Percentiles rank a stretch among this genome's conserved stretches.
These are phyloP conservation scores for Microbotryum saponariae DNA, from an alignment of 1,284 basidiomycete genomes.

Conservation along the genomic window DNA sequence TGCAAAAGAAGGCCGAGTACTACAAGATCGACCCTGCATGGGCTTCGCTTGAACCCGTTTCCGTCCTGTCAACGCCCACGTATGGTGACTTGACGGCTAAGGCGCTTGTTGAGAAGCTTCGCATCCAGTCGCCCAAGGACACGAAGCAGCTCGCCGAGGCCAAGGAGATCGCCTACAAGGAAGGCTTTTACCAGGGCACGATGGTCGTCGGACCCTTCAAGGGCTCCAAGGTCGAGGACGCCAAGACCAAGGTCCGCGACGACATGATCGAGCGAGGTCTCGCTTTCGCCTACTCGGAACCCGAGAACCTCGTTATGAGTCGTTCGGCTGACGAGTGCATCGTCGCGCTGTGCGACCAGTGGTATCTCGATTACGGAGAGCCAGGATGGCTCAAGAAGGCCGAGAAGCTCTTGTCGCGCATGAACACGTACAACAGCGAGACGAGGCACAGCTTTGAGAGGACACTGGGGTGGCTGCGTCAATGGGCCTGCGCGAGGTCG, in stretches of 20 bases:
- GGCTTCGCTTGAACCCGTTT: conserved; percentile 75
- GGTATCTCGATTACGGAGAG: conserved; percentile 99
- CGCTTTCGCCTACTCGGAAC: conserved; percentile 90
- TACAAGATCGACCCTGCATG: conserved; percentile 91
- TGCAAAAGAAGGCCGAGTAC: conserved; percentile 94
- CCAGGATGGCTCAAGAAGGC: conserved; percentile 74
- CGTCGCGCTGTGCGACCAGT: conserved; percentile 96
- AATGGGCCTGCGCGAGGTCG: conserved; percentile 97
- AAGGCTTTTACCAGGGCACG: conserved; percentile 89
- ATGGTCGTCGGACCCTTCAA: conserved; percentile 87
- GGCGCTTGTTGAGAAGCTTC: conserved; percentile 77
- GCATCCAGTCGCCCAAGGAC: conserved; percentile 95
- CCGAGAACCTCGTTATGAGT: conserved; percentile 83
- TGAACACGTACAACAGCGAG: conserved; percentile 85
- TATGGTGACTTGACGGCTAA: conserved; percentile 90
- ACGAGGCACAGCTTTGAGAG: conserved; percentile 88
- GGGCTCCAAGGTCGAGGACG: conserved; percentile 78
- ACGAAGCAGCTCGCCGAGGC: conserved; percentile 86
- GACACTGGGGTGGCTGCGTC: conserved; percentile 88
- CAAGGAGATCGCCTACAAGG: conserved; percentile 97
- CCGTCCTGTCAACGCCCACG: conserved; percentile 78
- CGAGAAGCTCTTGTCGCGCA: conserved; percentile 71
- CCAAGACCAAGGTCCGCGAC: conserved; percentile 80
- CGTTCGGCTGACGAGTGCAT: conserved; percentile 92
- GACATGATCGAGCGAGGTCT: conserved; percentile 69